phyloP scores from a whole-genome alignment of 768 basidiomycete genomes.

The Tulasnella calospora region DNA sequence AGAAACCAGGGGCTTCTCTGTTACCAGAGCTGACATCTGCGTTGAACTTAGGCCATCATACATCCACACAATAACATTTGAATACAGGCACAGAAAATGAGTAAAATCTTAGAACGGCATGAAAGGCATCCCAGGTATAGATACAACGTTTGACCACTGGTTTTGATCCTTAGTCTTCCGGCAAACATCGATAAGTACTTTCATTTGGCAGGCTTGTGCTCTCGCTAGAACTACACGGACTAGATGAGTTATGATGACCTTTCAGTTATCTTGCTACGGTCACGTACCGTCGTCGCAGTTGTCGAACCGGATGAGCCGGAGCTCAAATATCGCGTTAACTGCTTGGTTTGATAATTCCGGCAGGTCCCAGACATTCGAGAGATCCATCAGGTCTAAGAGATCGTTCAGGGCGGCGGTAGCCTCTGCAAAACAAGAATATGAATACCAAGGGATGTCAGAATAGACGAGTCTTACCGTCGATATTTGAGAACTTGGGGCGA shows the following conservation, averaged over 20 bases:
- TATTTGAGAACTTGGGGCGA: neutral
- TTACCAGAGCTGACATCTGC: too few relatives aligned
- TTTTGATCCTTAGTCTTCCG: neutral
- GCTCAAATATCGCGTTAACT: neutral
- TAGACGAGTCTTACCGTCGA: neutral
- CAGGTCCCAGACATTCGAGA: constrained; percentile 7
- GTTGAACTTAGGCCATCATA: too few relatives aligned
- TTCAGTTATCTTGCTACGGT: too few relatives aligned
- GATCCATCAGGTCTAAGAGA: constrained; percentile 4
- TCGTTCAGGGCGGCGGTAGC: neutral
- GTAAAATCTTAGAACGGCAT: too few relatives aligned
- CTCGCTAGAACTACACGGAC: neutral
- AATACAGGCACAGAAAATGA: too few relatives aligned
- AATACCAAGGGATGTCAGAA: neutral
- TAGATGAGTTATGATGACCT: neutral
- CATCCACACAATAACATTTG: too few relatives aligned
- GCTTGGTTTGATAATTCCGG: neutral
- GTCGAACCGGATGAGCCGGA: neutral
- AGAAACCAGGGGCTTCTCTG: too few relatives aligned
- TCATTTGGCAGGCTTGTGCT: neutral
- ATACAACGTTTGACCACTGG: neutral
- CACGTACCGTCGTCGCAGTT: constrained; percentile 3
- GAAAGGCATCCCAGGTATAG: too few relatives aligned
- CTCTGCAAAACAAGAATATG: neutral
- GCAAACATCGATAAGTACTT: neutral